phyloP scores from a whole-genome alignment of 2,329 filamentous ascomycete genomes.

The Clarireedia paspali region DNA sequence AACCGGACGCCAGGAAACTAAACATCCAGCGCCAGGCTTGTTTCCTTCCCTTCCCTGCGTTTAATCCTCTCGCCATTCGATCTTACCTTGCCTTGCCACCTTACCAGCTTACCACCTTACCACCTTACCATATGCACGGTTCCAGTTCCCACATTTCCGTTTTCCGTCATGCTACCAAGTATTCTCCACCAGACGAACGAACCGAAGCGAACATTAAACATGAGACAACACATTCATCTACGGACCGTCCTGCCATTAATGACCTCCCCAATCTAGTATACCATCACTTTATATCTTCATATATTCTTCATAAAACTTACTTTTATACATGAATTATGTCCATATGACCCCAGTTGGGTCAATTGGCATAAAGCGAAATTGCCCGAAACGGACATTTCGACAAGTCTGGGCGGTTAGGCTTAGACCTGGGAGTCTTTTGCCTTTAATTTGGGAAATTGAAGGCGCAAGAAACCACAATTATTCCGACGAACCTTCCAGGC shows the following conservation, averaged over 20 bases:
- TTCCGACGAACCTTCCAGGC: not conserved
- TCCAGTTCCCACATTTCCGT: not conserved
- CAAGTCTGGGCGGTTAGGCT: not conserved
- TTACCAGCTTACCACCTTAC: too few relatives aligned
- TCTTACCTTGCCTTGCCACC: not conserved
- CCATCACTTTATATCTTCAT: not conserved
- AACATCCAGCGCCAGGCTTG: too few relatives aligned
- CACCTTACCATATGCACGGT: not conserved
- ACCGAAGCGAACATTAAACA: not conserved
- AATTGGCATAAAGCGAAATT: not conserved
- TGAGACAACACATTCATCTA: constrained; percentile 2
- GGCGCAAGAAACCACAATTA: not conserved
- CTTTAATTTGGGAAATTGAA: constrained; percentile 11
- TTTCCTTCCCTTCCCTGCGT: too few relatives aligned
- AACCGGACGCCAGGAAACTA: too few relatives aligned
- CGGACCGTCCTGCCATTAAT: constrained; percentile 11
- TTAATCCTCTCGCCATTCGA: too few relatives aligned
- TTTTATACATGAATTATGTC: constrained; percentile 1
- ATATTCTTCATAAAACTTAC: not conserved
- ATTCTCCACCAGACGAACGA: not conserved
- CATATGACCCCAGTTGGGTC: not conserved
- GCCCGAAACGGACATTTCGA: not conserved
- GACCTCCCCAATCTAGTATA: not conserved
- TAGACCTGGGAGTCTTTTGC: not conserved
- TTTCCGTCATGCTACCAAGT: not conserved